Percentiles rank a stretch among this genome's conserved stretches.
phyloP scores from a whole-genome alignment of 2,329 filamentous ascomycete genomes.

The Penicillium palitans region DNA sequence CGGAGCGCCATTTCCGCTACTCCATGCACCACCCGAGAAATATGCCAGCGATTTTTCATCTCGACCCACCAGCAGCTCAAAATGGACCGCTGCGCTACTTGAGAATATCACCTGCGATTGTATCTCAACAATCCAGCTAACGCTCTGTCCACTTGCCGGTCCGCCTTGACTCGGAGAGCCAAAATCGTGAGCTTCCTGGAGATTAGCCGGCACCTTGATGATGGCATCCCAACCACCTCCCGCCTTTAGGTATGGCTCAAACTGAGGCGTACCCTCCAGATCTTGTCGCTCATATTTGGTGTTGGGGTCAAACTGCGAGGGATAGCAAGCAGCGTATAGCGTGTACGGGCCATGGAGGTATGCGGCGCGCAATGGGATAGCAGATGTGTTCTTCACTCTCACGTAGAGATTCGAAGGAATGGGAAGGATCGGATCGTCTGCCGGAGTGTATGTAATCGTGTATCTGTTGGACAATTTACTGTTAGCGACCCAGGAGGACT shows the following conservation, averaged over 20 bases:
- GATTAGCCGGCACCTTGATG: conserved; percentile 75
- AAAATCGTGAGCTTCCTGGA: conserved; percentile 43
- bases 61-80: conserved; percentile 80
- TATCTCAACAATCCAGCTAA: conserved; percentile 88
- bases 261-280: conserved; percentile 77
- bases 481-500: not conserved
- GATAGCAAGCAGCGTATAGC: conserved; percentile 82
- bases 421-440: conserved; percentile 83
- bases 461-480: conserved; percentile 48
- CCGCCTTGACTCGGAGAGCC: conserved; percentile 47
- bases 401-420: conserved; percentile 78
- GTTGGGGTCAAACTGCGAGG: conserved; percentile 80
- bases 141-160: conserved; percentile 52
- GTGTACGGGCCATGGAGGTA: conserved; percentile 97
- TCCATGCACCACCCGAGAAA: conserved; percentile 57
- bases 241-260: conserved; percentile 94
- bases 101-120: conserved; percentile 94
- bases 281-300: conserved; percentile 69
- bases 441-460: conserved; percentile 88
- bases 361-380: conserved; percentile 85
- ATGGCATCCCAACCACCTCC: conserved; percentile 82
- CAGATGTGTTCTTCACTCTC: conserved; percentile 87
- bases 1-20: conserved; percentile 53
- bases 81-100: conserved; percentile 79
- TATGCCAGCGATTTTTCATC: conserved; percentile 80